Conservation (phyloP, 2,329 filamentous ascomycete species). For the Sarocladiaceae sp. region DNA sequence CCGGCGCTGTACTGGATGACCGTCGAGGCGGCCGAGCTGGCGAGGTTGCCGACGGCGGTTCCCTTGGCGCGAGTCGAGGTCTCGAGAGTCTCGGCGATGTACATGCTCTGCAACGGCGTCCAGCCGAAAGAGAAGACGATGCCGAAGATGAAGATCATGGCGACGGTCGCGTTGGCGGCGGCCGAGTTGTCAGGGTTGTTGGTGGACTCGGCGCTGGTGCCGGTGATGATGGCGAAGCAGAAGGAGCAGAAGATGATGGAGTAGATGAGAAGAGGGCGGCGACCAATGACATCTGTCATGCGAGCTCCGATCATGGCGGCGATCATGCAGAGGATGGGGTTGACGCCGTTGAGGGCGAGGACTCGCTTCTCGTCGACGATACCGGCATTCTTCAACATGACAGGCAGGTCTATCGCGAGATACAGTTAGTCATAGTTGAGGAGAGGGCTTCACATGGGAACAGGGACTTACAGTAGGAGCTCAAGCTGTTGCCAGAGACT, state of each 20-base stretch:
- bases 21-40: constrained; percentile 29
- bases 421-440: constrained; percentile 20
- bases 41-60: constrained; percentile 32
- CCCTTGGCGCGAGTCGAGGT: constrained; percentile 17
- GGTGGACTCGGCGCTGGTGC: constrained; percentile 40
- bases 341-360: constrained; percentile 45
- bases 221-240: constrained; percentile 44
- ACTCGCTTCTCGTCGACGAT: constrained; percentile 40
- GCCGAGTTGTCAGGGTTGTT: constrained; percentile 28
- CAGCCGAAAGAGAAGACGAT: constrained; percentile 24
- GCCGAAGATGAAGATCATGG: constrained; percentile 52
- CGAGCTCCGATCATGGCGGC: constrained; percentile 47
- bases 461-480: constrained; percentile 43
- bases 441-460: constrained; percentile 42
- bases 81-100: constrained; percentile 15
- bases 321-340: constrained; percentile 46
- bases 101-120: constrained; percentile 14
- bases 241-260: constrained; percentile 26
- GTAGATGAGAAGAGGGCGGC: constrained; percentile 44
- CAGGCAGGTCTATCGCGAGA: constrained; percentile 36
- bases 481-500: constrained; percentile 42
- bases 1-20: constrained; percentile 38
- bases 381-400: constrained; percentile 43
- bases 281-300: constrained; percentile 51
- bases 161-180: constrained; percentile 53